Conservation (phyloP, 352 stramenopile genomes). For the Phytophthora sp. region DNA sequence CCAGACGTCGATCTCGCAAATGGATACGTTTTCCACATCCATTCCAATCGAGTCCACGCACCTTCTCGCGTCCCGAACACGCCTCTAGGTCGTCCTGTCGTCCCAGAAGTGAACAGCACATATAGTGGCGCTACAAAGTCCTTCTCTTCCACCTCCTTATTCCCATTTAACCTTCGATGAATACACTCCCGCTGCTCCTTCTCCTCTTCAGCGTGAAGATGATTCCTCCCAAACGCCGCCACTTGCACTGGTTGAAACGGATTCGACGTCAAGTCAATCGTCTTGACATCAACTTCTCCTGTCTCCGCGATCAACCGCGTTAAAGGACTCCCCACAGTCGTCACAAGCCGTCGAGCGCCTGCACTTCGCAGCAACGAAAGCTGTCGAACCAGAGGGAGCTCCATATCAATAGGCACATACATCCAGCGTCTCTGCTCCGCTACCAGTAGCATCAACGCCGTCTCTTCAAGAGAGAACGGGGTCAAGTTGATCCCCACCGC, state of each 20-base stretch:
- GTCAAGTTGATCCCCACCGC: slow-evolving; percentile 50
- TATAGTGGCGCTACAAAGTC: slow-evolving; percentile 44
- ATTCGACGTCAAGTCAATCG: slow-evolving; percentile 8
- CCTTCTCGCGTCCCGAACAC: slow-evolving; percentile 55
- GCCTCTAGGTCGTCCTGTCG: slow-evolving; percentile 49
- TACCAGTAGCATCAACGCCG: slow-evolving; percentile 45
- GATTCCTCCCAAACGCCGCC: slow-evolving; percentile 3
- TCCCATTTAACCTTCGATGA: not conserved
- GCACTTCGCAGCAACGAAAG: slow-evolving; percentile 33
- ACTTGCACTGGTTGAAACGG: slow-evolving; percentile 39
- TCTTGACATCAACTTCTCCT: slow-evolving; percentile 1
- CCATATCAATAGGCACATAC: slow-evolving; percentile 57
- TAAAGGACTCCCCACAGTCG: slow-evolving; percentile 27
- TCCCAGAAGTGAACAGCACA: slow-evolving; percentile 67
- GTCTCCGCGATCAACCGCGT: too few species aligned
- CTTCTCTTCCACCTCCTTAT: not conserved
- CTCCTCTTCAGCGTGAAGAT: slow-evolving; percentile 10
- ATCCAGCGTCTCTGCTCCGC: slow-evolving; percentile 36
- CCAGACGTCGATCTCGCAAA: slow-evolving; percentile 26
- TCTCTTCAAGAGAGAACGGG: slow-evolving; percentile 58
- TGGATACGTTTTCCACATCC: slow-evolving; percentile 53
- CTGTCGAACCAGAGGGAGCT: slow-evolving; percentile 39
- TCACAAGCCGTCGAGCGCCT: slow-evolving; percentile 41
- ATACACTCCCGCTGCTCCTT: not conserved
- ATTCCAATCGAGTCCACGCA: slow-evolving; percentile 49